phyloP scores from a whole-genome alignment of 2,329 filamentous ascomycete species.

The Calonectria fujianensis region DNA sequence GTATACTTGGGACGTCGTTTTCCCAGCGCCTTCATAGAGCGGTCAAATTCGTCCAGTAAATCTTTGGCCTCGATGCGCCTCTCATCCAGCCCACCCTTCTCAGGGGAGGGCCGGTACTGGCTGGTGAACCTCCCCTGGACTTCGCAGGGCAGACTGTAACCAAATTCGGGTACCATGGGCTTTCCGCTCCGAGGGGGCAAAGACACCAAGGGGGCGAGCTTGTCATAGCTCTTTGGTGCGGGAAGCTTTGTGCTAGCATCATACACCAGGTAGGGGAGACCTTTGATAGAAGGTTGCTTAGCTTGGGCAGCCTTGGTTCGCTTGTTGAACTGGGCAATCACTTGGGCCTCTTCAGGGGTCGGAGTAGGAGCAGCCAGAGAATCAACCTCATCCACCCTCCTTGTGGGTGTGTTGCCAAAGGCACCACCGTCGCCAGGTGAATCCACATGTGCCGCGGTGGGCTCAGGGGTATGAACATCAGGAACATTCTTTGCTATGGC shows the following conservation, averaged over 20 bases:
- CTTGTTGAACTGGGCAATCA: slow-evolving; percentile 63
- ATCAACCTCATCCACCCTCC: slow-evolving; percentile 61
- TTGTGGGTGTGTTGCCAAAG: slow-evolving; percentile 41
- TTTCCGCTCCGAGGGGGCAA: slow-evolving; percentile 63
- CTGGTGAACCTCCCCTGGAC: slow-evolving; percentile 66
- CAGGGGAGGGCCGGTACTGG: slow-evolving; percentile 63
- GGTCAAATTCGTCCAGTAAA: slow-evolving; percentile 64
- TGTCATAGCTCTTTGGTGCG: slow-evolving; percentile 67
- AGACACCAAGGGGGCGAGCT: slow-evolving; percentile 65
- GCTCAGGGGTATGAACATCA: slow-evolving; percentile 56
- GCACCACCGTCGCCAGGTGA: slow-evolving; percentile 54
- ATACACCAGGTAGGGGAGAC: slow-evolving; percentile 62
- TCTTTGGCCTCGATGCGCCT: slow-evolving; percentile 63
- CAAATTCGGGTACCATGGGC: slow-evolving; percentile 62
- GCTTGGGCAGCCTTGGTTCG: slow-evolving; percentile 61
- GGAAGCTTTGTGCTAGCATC: slow-evolving; percentile 64
- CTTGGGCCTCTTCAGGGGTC: slow-evolving; percentile 58
- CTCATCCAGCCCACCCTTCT: slow-evolving; percentile 64
- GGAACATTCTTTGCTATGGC: slow-evolving; percentile 52
- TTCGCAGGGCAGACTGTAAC: slow-evolving; percentile 64
- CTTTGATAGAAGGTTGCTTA: slow-evolving; percentile 63
- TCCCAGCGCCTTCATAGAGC: slow-evolving; percentile 63
- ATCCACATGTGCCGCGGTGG: slow-evolving; percentile 52
- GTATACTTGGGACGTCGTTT: slow-evolving; percentile 68
- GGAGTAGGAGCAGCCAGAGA: slow-evolving; percentile 57